Evolutionary conservation across 257 asterid species (phyloP).

Genomic region (Striga asiatica): DNA sequence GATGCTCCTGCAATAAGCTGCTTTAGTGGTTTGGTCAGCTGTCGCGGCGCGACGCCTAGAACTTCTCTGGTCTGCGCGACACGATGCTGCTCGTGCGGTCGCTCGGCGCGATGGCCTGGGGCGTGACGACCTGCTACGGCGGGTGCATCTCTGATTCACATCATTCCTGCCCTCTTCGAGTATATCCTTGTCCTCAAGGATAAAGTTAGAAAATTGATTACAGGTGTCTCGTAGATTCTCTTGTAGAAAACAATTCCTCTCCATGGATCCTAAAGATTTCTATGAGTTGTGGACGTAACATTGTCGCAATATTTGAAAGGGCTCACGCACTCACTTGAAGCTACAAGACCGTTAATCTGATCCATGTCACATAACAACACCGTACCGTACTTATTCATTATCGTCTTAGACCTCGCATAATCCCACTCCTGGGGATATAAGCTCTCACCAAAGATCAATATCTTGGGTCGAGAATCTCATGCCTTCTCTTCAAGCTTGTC

Average conservation of each 20-base stretch:
- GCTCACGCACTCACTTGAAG: slow-evolving; percentile 80
- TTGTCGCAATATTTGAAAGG: slow-evolving; percentile 86
- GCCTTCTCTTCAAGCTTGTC: slow-evolving; percentile 98
- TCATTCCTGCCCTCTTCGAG: too few relatives aligned
- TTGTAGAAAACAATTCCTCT: slow-evolving; percentile 85
- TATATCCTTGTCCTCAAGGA: too few relatives aligned
- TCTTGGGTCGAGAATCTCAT: slow-evolving; percentile 91
- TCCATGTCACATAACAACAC: slow-evolving; percentile 95
- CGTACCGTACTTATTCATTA: slow-evolving; percentile 95
- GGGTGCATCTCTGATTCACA: too few relatives aligned
- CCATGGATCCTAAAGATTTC: slow-evolving; percentile 93
- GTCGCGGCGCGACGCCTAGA: too few relatives aligned
- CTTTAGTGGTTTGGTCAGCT: too few relatives aligned
- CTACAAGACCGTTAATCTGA: slow-evolving; percentile 95
- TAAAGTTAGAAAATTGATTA: too few relatives aligned
- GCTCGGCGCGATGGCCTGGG: too few relatives aligned
- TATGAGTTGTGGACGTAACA: slow-evolving; percentile 91
- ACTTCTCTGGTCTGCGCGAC: too few relatives aligned
- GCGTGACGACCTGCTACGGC: too few relatives aligned
- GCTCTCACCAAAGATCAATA: slow-evolving; percentile 94
- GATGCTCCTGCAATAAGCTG: too few relatives aligned
- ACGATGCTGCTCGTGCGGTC: too few relatives aligned
- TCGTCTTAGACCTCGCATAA: slow-evolving; percentile 76
- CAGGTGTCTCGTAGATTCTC: too few relatives aligned
- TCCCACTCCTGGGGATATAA: slow-evolving; percentile 94